Conservation (phyloP, 148 eudicot genomes). For the Linanthus parryae region DNA sequence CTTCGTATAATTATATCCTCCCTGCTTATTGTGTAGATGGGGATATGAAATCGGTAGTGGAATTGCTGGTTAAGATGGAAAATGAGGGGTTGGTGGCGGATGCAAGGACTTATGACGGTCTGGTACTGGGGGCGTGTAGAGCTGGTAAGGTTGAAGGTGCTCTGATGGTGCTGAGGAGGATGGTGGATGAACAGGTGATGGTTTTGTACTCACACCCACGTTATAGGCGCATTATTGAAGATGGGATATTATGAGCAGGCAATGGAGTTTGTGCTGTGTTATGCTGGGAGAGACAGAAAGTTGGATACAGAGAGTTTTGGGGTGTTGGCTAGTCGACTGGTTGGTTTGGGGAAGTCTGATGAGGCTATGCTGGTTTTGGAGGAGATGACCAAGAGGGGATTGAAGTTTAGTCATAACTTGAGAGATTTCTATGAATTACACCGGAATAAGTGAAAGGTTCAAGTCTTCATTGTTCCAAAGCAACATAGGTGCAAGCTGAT, state of each 20-base stretch:
- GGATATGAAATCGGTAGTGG: slow-evolving; percentile 32
- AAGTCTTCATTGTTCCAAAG: too few relatives aligned
- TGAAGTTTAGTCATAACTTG: slow-evolving; percentile 30
- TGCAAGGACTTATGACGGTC: slow-evolving; percentile 52
- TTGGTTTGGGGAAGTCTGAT: slow-evolving; percentile 27
- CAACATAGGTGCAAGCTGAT: too few relatives aligned
- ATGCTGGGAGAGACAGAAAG: slow-evolving; percentile 30
- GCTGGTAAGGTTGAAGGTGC: slow-evolving; percentile 54
- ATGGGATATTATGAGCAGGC: slow-evolving; percentile 40
- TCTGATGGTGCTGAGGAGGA: slow-evolving; percentile 37
- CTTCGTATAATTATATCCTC: slow-evolving; percentile 35
- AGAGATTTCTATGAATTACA: slow-evolving; percentile 21
- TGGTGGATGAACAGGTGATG: slow-evolving; percentile 32
- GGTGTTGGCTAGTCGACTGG: slow-evolving; percentile 34
- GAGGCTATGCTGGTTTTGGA: slow-evolving; percentile 42
- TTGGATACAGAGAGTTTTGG: slow-evolving; percentile 44
- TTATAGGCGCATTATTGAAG: slow-evolving; percentile 34
- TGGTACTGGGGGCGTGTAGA: slow-evolving; percentile 62
- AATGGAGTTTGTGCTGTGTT: slow-evolving; percentile 45
- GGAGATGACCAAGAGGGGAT: slow-evolving; percentile 41
- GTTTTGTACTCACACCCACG: slow-evolving; percentile 37
- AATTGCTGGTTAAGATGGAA: slow-evolving; percentile 28
- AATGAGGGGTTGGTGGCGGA: slow-evolving; percentile 41
- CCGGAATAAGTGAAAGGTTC: background rate
- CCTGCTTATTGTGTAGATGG: slow-evolving; percentile 39